Percentiles rank a stretch among this genome's conserved stretches.
Evolutionary conservation across 176 grass and related monocot genomes (phyloP).

Genomic region (Oryza rufipogon): DNA sequence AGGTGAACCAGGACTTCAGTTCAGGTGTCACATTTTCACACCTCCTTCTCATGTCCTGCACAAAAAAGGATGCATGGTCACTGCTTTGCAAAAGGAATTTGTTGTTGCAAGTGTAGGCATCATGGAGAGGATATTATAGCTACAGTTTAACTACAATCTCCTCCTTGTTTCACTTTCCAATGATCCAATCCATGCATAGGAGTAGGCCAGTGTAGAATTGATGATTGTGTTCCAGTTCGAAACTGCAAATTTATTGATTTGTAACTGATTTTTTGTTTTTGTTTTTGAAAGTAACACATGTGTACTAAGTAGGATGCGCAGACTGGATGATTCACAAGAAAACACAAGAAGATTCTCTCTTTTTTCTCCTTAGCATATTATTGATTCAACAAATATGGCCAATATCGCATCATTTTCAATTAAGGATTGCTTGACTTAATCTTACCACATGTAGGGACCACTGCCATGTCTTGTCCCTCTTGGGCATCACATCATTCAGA

Average conservation of each 20-base stretch:
- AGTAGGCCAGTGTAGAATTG: background rate
- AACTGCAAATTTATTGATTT: background rate
- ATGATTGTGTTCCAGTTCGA: constrained; percentile 18
- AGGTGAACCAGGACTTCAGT: background rate
- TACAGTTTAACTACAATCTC: constrained; percentile 24
- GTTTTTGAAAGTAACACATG: constrained; percentile 7
- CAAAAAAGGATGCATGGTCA: background rate
- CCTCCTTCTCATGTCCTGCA: background rate
- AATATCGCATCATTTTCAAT: background rate
- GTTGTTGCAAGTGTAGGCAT: constrained; percentile 13
- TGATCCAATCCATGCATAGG: background rate
- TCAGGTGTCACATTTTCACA: constrained; percentile 13
- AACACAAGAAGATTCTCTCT: background rate
- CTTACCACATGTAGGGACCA: background rate
- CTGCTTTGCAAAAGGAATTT: constrained; percentile 33
- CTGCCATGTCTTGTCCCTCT: background rate
- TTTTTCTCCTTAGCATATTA: background rate
- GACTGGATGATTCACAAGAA: background rate
- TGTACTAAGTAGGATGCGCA: background rate
- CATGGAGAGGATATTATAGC: constrained; percentile 12
- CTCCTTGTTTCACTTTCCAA: background rate
- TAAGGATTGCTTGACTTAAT: background rate
- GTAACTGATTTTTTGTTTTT: background rate
- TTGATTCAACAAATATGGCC: background rate
- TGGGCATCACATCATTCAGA: background rate